phyloP scores from a whole-genome alignment of 1,284 basidiomycete species.

The Stygiomarasmius scandens region DNA sequence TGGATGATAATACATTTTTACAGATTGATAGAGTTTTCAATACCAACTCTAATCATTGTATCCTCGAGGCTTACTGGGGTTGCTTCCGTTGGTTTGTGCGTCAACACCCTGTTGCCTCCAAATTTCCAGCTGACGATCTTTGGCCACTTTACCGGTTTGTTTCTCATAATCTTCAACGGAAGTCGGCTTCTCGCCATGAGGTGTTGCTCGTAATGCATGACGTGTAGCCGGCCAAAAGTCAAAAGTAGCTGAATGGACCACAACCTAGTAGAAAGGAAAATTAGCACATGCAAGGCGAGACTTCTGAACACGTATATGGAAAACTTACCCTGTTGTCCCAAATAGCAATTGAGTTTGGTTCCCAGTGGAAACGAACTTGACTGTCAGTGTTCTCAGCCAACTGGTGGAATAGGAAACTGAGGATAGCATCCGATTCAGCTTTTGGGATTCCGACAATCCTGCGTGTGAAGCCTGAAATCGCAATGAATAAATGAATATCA shows the following conservation, averaged over 20 bases:
- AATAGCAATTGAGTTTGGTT: conserved; percentile 66
- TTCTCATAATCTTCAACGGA: conserved; percentile 78
- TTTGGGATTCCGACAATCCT: conserved; percentile 78
- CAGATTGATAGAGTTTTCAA: not conserved
- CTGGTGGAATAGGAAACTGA: conserved; percentile 72
- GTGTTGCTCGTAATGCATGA: conserved; percentile 81
- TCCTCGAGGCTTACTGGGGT: conserved; percentile 45
- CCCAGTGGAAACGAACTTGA: conserved; percentile 75
- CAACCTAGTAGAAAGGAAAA: conserved; percentile 44
- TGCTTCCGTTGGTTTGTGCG: conserved; percentile 24
- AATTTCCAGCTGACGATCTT: conserved; percentile 66
- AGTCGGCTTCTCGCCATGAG: conserved; percentile 75
- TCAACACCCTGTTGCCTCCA: conserved; percentile 61
- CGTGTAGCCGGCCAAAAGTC: conserved; percentile 77
- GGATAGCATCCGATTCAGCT: conserved; percentile 74
- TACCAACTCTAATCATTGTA: conserved; percentile 56
- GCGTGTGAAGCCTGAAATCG: conserved; percentile 59
- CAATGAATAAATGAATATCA: not conserved
- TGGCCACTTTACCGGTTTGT: conserved; percentile 61
- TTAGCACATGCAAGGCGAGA: not conserved
- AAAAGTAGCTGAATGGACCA: conserved; percentile 76
- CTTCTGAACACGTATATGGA: not conserved
- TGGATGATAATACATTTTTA: not conserved
- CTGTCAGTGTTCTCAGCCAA: conserved; percentile 70
- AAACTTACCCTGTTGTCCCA: conserved; percentile 72